Evolutionary conservation across 2,329 filamentous ascomycete genomes (phyloP).

Genomic region (Chrysoporthe austroafricana): DNA sequence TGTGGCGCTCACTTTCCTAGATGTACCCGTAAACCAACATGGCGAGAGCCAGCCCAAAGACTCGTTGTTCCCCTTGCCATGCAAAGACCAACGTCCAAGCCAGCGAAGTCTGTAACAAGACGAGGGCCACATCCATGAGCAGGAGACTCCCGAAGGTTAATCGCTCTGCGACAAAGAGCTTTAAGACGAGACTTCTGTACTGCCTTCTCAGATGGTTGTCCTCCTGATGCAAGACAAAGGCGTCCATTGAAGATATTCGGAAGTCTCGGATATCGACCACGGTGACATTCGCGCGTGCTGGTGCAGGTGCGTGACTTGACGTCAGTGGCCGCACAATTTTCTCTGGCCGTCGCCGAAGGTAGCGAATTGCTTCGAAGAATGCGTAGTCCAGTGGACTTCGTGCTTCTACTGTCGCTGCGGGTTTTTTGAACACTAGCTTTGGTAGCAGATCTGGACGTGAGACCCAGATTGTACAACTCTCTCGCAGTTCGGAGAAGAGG

Average conservation of each 20-base stretch:
- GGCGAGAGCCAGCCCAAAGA: conserved; percentile 17
- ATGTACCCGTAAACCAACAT: conserved; percentile 3
- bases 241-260: conserved; percentile 56
- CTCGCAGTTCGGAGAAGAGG: conserved; percentile 62
- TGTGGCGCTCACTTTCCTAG: not conserved
- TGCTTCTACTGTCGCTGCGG: conserved; percentile 40
- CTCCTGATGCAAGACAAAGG: conserved; percentile 46
- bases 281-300: conserved; percentile 23
- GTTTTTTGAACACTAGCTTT: conserved; percentile 47
- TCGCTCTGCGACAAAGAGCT: conserved; percentile 50
- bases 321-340: conserved; percentile 47
- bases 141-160: conserved; percentile 43
- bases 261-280: conserved; percentile 50
- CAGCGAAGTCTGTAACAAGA: conserved; percentile 39
- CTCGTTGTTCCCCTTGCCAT: conserved; percentile 18
- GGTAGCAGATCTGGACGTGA: conserved; percentile 58
- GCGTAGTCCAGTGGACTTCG: conserved; percentile 43
- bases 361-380: conserved; percentile 49
- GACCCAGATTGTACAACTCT: conserved; percentile 62
- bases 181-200: conserved; percentile 46
- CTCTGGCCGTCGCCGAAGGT: conserved; percentile 46
- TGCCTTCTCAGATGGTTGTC: conserved; percentile 34
- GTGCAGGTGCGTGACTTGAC: conserved; percentile 37
- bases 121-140: conserved; percentile 39
- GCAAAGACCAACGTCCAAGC: conserved; percentile 37